Evolutionary conservation across 345 rosid genomes (phyloP).

Genomic region (Fremontodendron californicum): DNA sequence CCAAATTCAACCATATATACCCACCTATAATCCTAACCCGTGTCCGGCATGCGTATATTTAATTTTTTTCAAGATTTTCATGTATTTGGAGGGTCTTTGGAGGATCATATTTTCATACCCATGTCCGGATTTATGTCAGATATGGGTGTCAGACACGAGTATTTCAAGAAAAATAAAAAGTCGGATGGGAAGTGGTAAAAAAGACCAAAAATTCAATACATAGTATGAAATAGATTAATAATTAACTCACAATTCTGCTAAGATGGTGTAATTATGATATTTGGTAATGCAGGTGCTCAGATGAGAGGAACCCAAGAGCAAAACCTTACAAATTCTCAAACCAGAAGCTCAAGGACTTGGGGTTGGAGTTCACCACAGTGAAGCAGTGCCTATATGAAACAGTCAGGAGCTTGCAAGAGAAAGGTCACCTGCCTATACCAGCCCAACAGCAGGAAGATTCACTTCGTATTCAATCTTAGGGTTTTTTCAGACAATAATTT

Average conservation of each 20-base stretch:
- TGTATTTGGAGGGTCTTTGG: too few species aligned
- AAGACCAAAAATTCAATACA: too few species aligned
- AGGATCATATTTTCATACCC: too few species aligned
- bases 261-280: background rate
- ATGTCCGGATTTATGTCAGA: too few species aligned
- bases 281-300: constrained; percentile 59
- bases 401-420: constrained; percentile 85
- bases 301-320: constrained; percentile 80
- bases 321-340: constrained; percentile 75
- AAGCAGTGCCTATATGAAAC: constrained; percentile 83
- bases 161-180: too few species aligned
- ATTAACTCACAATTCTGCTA: background rate
- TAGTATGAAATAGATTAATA: too few species aligned
- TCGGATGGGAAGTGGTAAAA: too few species aligned
- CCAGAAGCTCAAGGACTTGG: constrained; percentile 74
- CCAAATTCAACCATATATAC: background rate
- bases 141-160: too few species aligned
- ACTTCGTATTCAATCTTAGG: constrained; percentile 1
- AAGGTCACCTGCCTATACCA: constrained; percentile 72
- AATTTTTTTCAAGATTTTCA: too few species aligned
- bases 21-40: too few species aligned
- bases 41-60: too few species aligned
- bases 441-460: constrained; percentile 30
- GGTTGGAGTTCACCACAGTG: constrained; percentile 74
- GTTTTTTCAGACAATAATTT: background rate